These are phyloP conservation scores for Cyclanthera cordifolia DNA, from an alignment of 306 rosid genomes.

Conservation along the genomic window DNA sequence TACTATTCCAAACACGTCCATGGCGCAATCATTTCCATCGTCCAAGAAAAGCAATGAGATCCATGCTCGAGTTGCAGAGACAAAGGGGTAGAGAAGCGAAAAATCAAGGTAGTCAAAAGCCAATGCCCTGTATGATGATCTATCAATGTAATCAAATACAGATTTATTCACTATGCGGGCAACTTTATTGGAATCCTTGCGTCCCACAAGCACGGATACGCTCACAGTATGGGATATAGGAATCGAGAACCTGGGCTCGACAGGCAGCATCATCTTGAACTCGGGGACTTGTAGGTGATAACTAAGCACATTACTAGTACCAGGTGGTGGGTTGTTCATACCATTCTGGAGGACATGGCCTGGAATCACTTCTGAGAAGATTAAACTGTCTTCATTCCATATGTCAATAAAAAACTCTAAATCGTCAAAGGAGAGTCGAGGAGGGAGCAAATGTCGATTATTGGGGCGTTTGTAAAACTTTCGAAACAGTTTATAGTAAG, in stretches of 20 bases:
- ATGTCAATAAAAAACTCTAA: slow-evolving; percentile 83
- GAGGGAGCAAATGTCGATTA: slow-evolving; percentile 55
- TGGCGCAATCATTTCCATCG: slow-evolving; percentile 41
- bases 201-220: slow-evolving; percentile 65
- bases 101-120: slow-evolving; percentile 83
- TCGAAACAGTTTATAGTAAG: slow-evolving; percentile 53
- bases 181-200: slow-evolving; percentile 69
- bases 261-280: slow-evolving; percentile 66
- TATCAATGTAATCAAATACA: slow-evolving; percentile 64
- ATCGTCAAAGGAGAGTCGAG: slow-evolving; percentile 71
- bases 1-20: slow-evolving; percentile 81
- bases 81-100: slow-evolving; percentile 59
- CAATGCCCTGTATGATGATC: slow-evolving; percentile 59
- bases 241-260: slow-evolving; percentile 61
- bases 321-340: slow-evolving; percentile 37
- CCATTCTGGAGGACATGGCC: slow-evolving; percentile 51
- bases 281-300: slow-evolving; percentile 49
- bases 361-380: slow-evolving; percentile 72
- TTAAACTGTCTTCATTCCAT: slow-evolving; percentile 47
- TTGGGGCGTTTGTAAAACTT: slow-evolving; percentile 50
- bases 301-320: slow-evolving; percentile 48
- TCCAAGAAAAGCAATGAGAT: slow-evolving; percentile 84
- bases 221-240: slow-evolving; percentile 50
- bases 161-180: slow-evolving; percentile 63
- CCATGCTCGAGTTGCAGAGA: slow-evolving; percentile 78